Percentiles rank a stretch among this genome's conserved stretches.
phyloP scores from a whole-genome alignment of 352 stramenopile genomes.

The Globisporangium orthogonon region DNA sequence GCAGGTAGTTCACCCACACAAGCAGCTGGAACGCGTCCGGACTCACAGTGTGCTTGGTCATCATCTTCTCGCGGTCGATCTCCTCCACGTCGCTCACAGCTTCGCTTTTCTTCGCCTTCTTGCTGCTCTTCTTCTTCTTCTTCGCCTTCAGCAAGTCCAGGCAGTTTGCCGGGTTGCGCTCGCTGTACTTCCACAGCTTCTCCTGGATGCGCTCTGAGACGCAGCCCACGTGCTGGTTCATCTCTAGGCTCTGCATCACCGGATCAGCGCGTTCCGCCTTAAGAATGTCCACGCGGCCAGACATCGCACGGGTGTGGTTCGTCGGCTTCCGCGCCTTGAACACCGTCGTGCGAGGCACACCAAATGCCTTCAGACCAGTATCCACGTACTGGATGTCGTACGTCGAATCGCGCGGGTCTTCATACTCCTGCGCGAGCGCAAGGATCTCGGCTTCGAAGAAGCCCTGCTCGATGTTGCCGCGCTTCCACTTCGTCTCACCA shows the following conservation, averaged over 20 bases:
- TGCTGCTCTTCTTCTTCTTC: slow-evolving; percentile 81
- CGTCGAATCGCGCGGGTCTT: slow-evolving; percentile 60
- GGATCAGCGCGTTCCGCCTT: slow-evolving; percentile 60
- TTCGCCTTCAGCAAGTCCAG: slow-evolving; percentile 47
- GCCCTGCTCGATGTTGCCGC: slow-evolving; percentile 71
- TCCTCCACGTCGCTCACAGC: slow-evolving; percentile 18
- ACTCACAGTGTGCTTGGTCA: slow-evolving; percentile 68
- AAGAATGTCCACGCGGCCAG: slow-evolving; percentile 78
- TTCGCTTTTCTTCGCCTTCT: slow-evolving; percentile 39
- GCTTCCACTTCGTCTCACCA: slow-evolving; percentile 84
- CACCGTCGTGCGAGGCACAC: slow-evolving; percentile 64
- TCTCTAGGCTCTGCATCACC: slow-evolving; percentile 82
- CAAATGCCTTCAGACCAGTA: slow-evolving; percentile 74
- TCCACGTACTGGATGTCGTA: slow-evolving; percentile 88
- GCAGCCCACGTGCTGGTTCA: slow-evolving; percentile 81
- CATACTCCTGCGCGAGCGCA: slow-evolving; percentile 46
- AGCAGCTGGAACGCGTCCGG: slow-evolving; percentile 89
- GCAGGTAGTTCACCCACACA: slow-evolving; percentile 97
- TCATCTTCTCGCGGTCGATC: slow-evolving; percentile 66
- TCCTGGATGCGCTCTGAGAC: slow-evolving; percentile 86
- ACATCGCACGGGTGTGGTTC: slow-evolving; percentile 72
- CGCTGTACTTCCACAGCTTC: slow-evolving; percentile 71
- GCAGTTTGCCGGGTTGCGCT: slow-evolving; percentile 66
- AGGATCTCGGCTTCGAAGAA: slow-evolving; percentile 69
- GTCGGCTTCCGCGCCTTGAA: slow-evolving; percentile 69